Percentiles rank a stretch among this genome's conserved stretches.
Evolutionary conservation across 495 filamentous ascomycete genomes (phyloP).

Genomic region (Annulohypoxylon maeteangense): DNA sequence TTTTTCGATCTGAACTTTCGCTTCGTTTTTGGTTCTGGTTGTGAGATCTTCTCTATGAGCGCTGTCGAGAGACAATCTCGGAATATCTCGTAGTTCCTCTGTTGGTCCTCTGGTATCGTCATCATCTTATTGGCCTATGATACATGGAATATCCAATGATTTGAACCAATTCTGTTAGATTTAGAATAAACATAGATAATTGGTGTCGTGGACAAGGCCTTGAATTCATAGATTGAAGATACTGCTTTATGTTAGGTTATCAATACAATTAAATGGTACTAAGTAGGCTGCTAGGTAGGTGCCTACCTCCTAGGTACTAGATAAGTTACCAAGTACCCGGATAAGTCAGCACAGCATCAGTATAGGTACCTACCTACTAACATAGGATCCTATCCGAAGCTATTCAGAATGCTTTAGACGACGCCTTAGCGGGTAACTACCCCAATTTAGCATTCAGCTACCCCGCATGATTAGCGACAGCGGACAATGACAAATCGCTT

Average conservation of each 20-base stretch:
- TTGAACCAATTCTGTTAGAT: background rate
- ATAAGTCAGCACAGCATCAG: no score
- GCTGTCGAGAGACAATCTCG: conserved; percentile 68
- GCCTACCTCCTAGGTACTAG: no score
- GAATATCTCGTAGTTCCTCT: conserved; percentile 73
- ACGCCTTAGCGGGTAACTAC: conserved; percentile 2
- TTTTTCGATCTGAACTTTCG: conserved; percentile 56
- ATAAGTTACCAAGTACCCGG: no score
- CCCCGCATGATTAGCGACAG: conserved; percentile 30
- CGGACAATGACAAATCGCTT: conserved; percentile 18
- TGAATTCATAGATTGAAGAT: background rate
- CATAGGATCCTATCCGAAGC: background rate
- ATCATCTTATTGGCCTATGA: conserved; percentile 4
- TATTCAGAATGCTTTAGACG: background rate
- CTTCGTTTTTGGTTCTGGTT: conserved; percentile 54
- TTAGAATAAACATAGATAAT: no score
- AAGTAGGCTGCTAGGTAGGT: no score
- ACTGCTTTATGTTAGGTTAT: background rate
- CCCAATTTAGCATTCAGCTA: conserved; percentile 38
- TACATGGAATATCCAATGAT: background rate
- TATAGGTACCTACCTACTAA: no score
- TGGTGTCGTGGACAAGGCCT: no score
- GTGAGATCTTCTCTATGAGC: conserved; percentile 62
- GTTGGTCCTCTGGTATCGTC: conserved; percentile 36
- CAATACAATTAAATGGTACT: no score